Evolutionary conservation across 768 basidiomycete species (phyloP), one percentile per base, ranked within the genome.

Genomic region (Leccinum fibrillosum): DNA sequence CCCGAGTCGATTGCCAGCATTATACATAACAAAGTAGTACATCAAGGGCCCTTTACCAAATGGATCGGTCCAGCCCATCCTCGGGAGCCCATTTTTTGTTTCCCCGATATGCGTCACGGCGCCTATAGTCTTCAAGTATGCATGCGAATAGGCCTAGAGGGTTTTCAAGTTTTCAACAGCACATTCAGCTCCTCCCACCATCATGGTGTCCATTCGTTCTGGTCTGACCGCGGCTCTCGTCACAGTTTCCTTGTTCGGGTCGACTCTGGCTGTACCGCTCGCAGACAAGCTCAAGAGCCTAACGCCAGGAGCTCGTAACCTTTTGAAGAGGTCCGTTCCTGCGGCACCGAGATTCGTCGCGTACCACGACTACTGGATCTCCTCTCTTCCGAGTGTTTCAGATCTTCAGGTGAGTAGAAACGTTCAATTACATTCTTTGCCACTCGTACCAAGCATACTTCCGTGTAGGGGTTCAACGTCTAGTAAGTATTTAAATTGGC

Each of bases 271-370:
- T 26, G 49, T 54, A 30, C 56, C 69, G 15, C 58, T 69, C 12
- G 55, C 23, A 11, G 53, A 65, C 13, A 70, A 54, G 51, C 49
- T 69, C 19, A 53, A 17, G 26, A 34, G 32, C 39, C 58, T 69
- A 25, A 68, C 49, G 32, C 66, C 59, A 2, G 47, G 26, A 5
- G 66, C 68, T 28, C 61, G 62, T 28, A 58, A 59, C 5, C n/a
- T 69, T 8, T 21, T 67, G 30, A 62, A 57, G 58, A 55, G 49
- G 49, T 42, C 66, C 0, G 26, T 45, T 8, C 76, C 78, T 0
- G 74, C 77, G 28, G 75, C 82, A 5, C 85, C 85, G 23, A 78
- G 81, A 60, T 87, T 75, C 32, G 48, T 76, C 9, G 64, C 70
- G 9, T 78, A 78, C 59, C 66, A 72, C 49, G 78, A 78, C 52